phyloP scores from a whole-genome alignment of 1,139 yeast genomes.

The Wickerhamiella infanticola region DNA sequence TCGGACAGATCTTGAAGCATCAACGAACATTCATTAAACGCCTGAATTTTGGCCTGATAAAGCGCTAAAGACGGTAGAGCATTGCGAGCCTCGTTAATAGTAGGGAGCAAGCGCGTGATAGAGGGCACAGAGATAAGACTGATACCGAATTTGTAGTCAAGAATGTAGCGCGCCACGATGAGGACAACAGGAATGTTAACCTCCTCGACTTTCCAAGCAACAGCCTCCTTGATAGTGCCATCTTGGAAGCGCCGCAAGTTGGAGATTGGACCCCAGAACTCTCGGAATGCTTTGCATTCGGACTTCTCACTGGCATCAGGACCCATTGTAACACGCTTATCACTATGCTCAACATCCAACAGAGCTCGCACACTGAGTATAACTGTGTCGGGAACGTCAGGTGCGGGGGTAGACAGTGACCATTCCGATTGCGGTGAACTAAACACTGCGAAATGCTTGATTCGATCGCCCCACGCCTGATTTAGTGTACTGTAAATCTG shows the following conservation, averaged over 20 bases:
- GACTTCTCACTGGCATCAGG: constrained; percentile 47
- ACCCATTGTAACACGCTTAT: constrained; percentile 72
- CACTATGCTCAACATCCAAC: constrained; percentile 60
- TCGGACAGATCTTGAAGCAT: constrained; percentile 33
- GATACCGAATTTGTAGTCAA: not conserved
- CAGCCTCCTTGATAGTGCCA: constrained; percentile 79
- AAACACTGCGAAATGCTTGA: constrained; percentile 17
- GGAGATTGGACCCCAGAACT: constrained; percentile 81
- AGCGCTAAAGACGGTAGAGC: constrained; percentile 35
- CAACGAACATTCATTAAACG: constrained; percentile 55
- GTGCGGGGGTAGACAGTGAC: constrained; percentile 13
- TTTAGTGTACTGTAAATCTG: constrained; percentile 26
- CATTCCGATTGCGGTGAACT: constrained; percentile 34
- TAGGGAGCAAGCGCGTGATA: constrained; percentile 8
- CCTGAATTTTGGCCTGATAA: constrained; percentile 40
- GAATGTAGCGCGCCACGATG: not conserved
- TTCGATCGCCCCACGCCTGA: constrained; percentile 57
- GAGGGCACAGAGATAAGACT: not conserved
- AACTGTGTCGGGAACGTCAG: constrained; percentile 20
- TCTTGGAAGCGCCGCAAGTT: constrained; percentile 76
- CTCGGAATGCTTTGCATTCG: constrained; percentile 47
- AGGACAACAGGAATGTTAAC: constrained; percentile 19
- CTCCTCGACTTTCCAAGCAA: constrained; percentile 56
- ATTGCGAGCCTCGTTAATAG: constrained; percentile 13
- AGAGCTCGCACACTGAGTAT: constrained; percentile 42